A percentile compares a stretch with the other conserved stretches of the same genome.
phyloP scores from a whole-genome alignment of 2,329 filamentous ascomycete genomes.

The Cladophialophora carrionii region DNA sequence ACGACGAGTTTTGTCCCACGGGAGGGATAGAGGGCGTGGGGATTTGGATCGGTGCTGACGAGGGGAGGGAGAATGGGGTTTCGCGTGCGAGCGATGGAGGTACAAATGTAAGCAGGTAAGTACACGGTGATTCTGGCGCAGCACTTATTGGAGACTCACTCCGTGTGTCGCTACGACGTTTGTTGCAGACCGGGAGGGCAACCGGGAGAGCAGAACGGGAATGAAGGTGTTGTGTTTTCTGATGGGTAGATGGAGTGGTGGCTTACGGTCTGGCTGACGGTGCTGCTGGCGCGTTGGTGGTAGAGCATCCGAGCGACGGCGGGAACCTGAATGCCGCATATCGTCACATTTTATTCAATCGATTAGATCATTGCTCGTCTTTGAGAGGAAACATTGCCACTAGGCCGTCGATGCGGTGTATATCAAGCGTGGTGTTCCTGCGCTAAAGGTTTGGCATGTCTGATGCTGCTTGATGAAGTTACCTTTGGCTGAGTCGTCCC shows the following conservation, averaged over 20 bases:
- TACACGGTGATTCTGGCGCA: not conserved
- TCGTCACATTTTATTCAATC: too few relatives aligned
- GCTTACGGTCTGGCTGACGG: not conserved
- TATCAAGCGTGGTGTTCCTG: not conserved
- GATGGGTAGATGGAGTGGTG: not conserved
- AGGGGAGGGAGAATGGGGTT: not conserved
- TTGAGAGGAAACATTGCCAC: too few relatives aligned
- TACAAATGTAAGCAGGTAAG: too few relatives aligned
- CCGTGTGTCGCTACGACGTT: too few relatives aligned
- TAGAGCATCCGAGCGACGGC: too few relatives aligned
- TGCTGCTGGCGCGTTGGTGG: not conserved
- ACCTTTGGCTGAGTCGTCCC: not conserved
- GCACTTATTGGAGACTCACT: too few relatives aligned
- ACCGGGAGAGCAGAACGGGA: not conserved
- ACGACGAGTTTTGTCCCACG: not conserved
- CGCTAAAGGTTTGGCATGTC: not conserved
- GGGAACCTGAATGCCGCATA: not conserved
- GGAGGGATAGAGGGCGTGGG: not conserved
- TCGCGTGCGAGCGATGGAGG: not conserved
- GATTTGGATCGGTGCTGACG: not conserved
- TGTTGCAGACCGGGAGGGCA: too few relatives aligned
- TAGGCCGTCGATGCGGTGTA: not conserved
- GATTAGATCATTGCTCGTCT: too few relatives aligned
- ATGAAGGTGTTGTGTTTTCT: not conserved
- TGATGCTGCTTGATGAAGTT: not conserved